phyloP scores from a whole-genome alignment of 805 yeast genomes.

The Lipomyces japonicus region DNA sequence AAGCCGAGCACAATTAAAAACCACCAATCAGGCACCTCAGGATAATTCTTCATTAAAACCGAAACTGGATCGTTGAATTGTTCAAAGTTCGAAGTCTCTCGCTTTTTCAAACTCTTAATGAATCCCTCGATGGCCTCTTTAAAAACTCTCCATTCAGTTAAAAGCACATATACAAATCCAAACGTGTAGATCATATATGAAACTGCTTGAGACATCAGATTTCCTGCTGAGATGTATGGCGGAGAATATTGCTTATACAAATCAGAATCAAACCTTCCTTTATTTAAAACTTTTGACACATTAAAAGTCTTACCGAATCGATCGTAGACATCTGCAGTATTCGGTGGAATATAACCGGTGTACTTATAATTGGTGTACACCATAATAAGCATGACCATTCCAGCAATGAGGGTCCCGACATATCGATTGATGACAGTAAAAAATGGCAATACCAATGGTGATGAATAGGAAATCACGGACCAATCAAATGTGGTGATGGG shows the following conservation, averaged over 20 bases:
- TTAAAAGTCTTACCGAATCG: constrained; percentile 46
- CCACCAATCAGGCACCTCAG: constrained; percentile 54
- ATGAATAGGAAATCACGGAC: constrained; percentile 38
- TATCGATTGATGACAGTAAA: constrained; percentile 38
- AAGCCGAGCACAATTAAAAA: constrained; percentile 41
- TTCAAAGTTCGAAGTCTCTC: constrained; percentile 51
- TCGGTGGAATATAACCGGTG: constrained; percentile 51
- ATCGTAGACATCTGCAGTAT: constrained; percentile 41
- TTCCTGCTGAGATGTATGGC: constrained; percentile 38
- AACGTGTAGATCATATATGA: constrained; percentile 49
- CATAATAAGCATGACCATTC: constrained; percentile 33
- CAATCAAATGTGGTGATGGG: constrained; percentile 42
- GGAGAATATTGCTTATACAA: constrained; percentile 18
- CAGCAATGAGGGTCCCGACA: constrained; percentile 41
- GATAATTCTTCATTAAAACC: constrained; percentile 47
- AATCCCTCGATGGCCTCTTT: constrained; percentile 56
- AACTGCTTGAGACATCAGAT: constrained; percentile 45
- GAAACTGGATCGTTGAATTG: constrained; percentile 40
- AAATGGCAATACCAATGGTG: constrained; percentile 45
- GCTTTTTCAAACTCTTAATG: constrained; percentile 47
- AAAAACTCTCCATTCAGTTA: constrained; percentile 54
- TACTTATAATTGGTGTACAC: constrained; percentile 49
- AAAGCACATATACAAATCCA: constrained; percentile 60
- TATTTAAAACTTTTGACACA: constrained; percentile 44
- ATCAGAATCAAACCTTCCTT: constrained; percentile 29